Percentiles rank a stretch among this genome's conserved stretches.
phyloP scores from a whole-genome alignment of 140 eudicot species.

The Bidens hawaiensis region DNA sequence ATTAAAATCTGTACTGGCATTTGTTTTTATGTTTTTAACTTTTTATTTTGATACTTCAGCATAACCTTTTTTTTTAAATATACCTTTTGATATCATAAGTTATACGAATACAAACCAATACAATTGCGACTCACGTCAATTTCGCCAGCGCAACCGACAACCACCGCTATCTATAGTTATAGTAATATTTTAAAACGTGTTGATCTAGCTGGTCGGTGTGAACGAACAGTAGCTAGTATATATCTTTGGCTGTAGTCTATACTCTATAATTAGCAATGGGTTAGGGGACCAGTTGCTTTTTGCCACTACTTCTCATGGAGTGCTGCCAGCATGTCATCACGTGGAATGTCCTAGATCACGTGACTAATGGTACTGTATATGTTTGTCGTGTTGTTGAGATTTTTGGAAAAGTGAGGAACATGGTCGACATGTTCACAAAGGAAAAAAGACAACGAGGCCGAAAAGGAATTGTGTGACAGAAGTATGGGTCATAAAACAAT shows the following conservation, averaged over 20 bases:
- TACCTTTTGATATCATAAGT: too few species aligned
- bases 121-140: too few species aligned
- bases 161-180: too few species aligned
- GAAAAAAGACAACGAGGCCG: background rate
- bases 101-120: too few species aligned
- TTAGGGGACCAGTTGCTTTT: constrained; percentile 17
- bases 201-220: constrained; percentile 4
- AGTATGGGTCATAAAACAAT: background rate
- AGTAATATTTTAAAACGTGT: too few species aligned
- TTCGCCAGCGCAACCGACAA: too few species aligned
- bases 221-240: background rate
- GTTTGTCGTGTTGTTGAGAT: constrained; percentile 19
- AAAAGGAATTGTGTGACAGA: background rate
- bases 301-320: constrained; percentile 16
- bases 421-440: constrained; percentile 16
- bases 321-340: constrained; percentile 24
- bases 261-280: constrained; percentile 10
- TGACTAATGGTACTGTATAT: constrained; percentile 21
- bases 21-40: too few species aligned
- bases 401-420: constrained; percentile 4
- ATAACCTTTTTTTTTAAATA: too few species aligned
- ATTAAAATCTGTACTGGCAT: too few species aligned
- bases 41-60: too few species aligned
- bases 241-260: background rate
- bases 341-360: constrained; percentile 36